phyloP scores from a whole-genome alignment of 495 filamentous ascomycete species.

The Halenospora varia region DNA sequence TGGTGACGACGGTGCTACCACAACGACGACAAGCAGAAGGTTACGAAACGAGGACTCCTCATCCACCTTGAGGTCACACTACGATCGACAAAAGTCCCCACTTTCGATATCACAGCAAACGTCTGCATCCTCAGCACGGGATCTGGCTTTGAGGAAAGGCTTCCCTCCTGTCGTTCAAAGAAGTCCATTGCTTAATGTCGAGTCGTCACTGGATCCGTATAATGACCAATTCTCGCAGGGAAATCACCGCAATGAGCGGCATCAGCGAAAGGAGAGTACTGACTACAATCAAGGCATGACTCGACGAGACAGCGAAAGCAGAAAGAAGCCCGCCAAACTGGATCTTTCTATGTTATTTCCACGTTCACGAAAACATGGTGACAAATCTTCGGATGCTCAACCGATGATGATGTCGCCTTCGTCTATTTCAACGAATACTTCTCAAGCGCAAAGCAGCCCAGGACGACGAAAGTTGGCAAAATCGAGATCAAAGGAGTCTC shows the following conservation, averaged over 20 bases:
- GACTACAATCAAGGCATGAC: neutral
- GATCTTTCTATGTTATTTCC: slow-evolving; percentile 40
- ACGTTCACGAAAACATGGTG: slow-evolving; percentile 27
- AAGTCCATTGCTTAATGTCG: slow-evolving; percentile 30
- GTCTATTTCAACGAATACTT: slow-evolving; percentile 27
- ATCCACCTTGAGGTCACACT: slow-evolving; percentile 47
- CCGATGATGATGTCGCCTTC: slow-evolving; percentile 37
- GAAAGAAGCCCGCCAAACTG: slow-evolving; percentile 46
- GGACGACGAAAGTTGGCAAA: slow-evolving; percentile 24
- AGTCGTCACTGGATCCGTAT: slow-evolving; percentile 12
- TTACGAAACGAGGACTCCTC: slow-evolving; percentile 40
- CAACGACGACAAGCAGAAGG: slow-evolving; percentile 29
- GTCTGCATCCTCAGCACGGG: slow-evolving; percentile 37
- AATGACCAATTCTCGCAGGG: slow-evolving; percentile 5
- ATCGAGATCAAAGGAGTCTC: slow-evolving; percentile 17
- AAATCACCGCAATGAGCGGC: no score
- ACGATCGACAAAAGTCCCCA: slow-evolving; percentile 47
- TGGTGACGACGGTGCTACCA: slow-evolving; percentile 25
- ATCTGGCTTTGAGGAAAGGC: slow-evolving; percentile 46
- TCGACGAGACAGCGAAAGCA: slow-evolving; percentile 12
- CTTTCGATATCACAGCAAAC: slow-evolving; percentile 52
- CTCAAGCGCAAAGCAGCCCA: slow-evolving; percentile 18
- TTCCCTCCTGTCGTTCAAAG: slow-evolving; percentile 38
- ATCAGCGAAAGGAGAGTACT: neutral
- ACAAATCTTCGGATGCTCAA: slow-evolving; percentile 25